Base-by-base conservation (phyloP, 2,329 filamentous ascomycete genomes). In the Clarireedia monteithiana region DNA sequence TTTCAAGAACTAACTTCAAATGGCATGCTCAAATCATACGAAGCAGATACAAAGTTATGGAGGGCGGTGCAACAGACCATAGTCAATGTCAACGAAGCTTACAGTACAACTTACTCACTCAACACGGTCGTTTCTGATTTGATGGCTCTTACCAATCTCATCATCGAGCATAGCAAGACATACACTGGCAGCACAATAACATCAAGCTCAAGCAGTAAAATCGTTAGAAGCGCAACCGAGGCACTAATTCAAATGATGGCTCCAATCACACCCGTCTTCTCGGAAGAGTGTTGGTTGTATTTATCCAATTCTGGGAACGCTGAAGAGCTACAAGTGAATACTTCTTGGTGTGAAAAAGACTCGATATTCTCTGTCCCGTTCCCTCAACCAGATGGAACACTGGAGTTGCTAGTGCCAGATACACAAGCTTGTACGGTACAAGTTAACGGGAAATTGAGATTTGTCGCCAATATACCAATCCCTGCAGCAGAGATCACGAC, bases 101-200 rank as follows among this genome's bases (percentile, higher is more conserved):
- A 91, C 65, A 77, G 84, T 23, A 79, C 81, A 50, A 83, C 90
- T 1, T 88, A 91, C 68, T 79, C 86, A 0, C 77, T 96, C 53
- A 96, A 95, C 72, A 95, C 89, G 0, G 78, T 89, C 7, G 80
- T 95, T 17, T 94, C 89, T 1, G 86, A 92, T 65, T 76, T 96
- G 14, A 96, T 90, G 79, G 83, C 81, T 44, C 76, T 95, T 15
- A 91, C 89, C 4, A 95, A 95, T 68, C 71, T 75, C 0, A 72
- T 91, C 14, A 69, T 77, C 34, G 77, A 55, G 1, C 23, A 20
- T n/a, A 17, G 10, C 3, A 27, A n/a, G 20, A 20, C 7, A 10
- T 67, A 3, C 50, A 71, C 4, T 40, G 17, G 30, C 24, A 15
- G 34, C 23, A 7, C 38, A 50, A 12, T 12, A 47, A 14, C 5